Conservation (phyloP, 23 red algal genomes). For the Cyanidioschyzon merolae region DNA sequence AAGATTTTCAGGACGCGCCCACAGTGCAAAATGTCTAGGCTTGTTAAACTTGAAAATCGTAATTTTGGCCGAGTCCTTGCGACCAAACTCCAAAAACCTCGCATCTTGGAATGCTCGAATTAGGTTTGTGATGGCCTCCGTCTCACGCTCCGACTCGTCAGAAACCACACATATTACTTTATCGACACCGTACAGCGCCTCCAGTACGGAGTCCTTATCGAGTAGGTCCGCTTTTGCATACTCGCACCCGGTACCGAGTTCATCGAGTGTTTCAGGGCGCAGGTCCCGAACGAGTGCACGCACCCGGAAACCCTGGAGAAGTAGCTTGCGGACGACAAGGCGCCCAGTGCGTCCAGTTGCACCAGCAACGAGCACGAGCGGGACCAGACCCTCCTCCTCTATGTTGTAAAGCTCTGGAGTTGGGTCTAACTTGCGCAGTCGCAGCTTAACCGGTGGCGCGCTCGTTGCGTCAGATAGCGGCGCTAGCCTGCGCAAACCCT, state of each 20-base stretch:
- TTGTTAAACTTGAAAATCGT: constrained; percentile 76
- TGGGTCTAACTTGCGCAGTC: neutral
- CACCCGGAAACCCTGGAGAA: constrained; percentile 69
- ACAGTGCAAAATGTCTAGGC: constrained; percentile 34
- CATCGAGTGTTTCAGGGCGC: constrained; percentile 50
- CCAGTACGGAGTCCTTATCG: constrained; percentile 58
- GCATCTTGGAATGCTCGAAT: constrained; percentile 81
- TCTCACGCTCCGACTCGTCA: constrained; percentile 30
- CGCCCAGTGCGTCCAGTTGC: constrained; percentile 81
- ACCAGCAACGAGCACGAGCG: constrained; percentile 75
- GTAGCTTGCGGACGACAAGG: constrained; percentile 85
- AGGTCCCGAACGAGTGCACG: constrained; percentile 86
- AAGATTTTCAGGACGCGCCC: constrained; percentile 32
- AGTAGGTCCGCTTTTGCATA: constrained; percentile 70
- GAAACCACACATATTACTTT: constrained; percentile 88
- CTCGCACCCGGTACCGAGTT: constrained; percentile 58
- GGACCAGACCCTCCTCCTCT: constrained; percentile 36
- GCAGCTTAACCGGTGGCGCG: neutral
- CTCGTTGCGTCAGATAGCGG: neutral
- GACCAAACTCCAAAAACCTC: constrained; percentile 54
- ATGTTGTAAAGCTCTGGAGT: neutral
- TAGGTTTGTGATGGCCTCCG: constrained; percentile 41
- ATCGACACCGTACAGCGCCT: constrained; percentile 75
- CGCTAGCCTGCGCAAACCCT: neutral
- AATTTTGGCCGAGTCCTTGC: constrained; percentile 70